A percentile compares a stretch with the other conserved stretches of the same genome.
phyloP scores from a whole-genome alignment of 2,329 filamentous ascomycete genomes.

The Plenodomus biglobosus region DNA sequence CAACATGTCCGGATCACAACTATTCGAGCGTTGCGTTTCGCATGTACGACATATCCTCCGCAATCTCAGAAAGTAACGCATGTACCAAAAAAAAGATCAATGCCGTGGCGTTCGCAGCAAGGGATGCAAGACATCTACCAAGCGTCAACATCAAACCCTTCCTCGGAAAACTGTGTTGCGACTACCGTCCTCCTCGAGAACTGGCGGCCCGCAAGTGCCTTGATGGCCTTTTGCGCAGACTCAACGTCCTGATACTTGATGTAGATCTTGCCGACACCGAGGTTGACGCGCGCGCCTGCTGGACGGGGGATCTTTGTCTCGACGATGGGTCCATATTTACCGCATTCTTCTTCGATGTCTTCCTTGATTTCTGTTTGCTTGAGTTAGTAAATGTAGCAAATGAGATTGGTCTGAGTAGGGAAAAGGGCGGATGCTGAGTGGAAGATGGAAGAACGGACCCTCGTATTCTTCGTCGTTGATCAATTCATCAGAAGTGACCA shows the following conservation, averaged over 20 bases:
- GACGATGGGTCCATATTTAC: constrained; percentile 81
- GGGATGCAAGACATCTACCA: constrained; percentile 60
- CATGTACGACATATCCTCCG: too few relatives aligned
- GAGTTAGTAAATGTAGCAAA: background rate
- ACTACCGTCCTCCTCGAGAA: constrained; percentile 97
- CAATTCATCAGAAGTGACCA: constrained; percentile 95
- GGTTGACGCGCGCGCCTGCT: constrained; percentile 75
- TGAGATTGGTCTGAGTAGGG: background rate
- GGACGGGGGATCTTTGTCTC: constrained; percentile 94
- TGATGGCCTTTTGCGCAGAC: constrained; percentile 79
- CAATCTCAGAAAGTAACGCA: too few relatives aligned
- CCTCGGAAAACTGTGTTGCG: constrained; percentile 95
- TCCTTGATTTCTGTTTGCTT: constrained; percentile 82
- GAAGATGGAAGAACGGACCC: too few relatives aligned
- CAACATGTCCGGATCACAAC: too few relatives aligned
- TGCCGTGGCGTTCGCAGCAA: background rate
- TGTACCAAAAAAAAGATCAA: too few relatives aligned
- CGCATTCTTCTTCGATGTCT: constrained; percentile 89
- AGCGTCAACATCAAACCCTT: constrained; percentile 90
- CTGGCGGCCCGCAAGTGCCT: constrained; percentile 89
- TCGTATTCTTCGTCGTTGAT: constrained; percentile 95
- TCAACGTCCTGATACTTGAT: constrained; percentile 85
- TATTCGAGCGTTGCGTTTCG: too few relatives aligned
- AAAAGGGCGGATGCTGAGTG: constrained; percentile 33
- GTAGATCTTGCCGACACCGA: constrained; percentile 96